Conservation (phyloP, 2,329 filamentous ascomycete genomes). For the Beauveria sp. region DNA sequence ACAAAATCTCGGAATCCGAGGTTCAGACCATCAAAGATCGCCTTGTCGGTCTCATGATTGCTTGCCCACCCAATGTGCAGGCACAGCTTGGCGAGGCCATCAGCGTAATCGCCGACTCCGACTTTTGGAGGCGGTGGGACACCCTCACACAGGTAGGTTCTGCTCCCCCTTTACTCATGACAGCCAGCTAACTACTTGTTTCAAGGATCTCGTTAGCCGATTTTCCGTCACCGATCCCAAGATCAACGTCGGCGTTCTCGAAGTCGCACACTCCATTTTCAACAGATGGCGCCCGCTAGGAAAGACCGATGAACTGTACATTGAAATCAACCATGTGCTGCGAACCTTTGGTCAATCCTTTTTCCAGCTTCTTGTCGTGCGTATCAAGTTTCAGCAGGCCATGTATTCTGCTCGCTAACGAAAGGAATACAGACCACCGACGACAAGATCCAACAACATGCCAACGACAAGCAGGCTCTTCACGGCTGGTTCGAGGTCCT, state of each 20-base stretch:
- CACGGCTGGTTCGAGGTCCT: constrained; percentile 70
- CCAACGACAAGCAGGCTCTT: constrained; percentile 65
- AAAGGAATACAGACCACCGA: constrained; percentile 50
- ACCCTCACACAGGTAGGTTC: constrained; percentile 71
- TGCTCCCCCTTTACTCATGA: neutral
- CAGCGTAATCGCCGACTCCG: constrained; percentile 93
- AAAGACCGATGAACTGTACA: constrained; percentile 84
- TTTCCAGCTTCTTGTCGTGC: constrained; percentile 67
- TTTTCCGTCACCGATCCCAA: constrained; percentile 74
- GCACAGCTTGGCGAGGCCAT: constrained; percentile 93
- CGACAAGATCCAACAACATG: constrained; percentile 64
- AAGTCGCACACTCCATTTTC: constrained; percentile 98
- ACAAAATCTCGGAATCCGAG: constrained; percentile 78
- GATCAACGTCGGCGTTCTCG: constrained; percentile 87
- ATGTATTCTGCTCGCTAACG: constrained; percentile 14
- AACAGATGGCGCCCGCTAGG: constrained; percentile 92
- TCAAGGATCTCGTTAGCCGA: constrained; percentile 75
- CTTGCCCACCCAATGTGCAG: constrained; percentile 79
- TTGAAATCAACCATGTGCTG: constrained; percentile 94
- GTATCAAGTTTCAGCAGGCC: constrained; percentile 15
- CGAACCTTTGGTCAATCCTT: constrained; percentile 78
- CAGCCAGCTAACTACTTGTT: neutral
- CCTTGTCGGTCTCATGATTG: constrained; percentile 94
- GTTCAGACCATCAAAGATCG: constrained; percentile 88
- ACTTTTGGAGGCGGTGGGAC: constrained; percentile 95